Evolutionary conservation across 805 yeast genomes (phyloP).

Genomic region (Metschnikowia matae): DNA sequence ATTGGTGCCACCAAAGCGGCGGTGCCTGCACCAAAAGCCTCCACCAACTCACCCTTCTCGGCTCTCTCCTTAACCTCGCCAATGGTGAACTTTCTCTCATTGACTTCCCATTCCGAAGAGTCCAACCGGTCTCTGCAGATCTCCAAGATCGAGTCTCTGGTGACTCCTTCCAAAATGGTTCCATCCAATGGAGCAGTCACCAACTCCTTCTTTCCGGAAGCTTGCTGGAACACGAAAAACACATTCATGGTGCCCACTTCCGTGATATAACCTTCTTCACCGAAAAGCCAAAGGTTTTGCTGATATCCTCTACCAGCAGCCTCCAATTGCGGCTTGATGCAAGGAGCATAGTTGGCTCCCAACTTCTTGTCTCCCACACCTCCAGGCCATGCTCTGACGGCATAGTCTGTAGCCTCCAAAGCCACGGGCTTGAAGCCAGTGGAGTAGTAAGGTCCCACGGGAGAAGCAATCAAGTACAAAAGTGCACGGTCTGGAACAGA

Average conservation of each 20-base stretch:
- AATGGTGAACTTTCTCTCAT: conserved; percentile 82
- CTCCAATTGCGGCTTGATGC: conserved; percentile 83
- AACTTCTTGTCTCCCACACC: conserved; percentile 95
- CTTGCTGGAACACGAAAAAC: conserved; percentile 77
- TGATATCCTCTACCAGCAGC: conserved; percentile 91
- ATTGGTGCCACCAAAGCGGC: conserved; percentile 97
- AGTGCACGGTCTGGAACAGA: conserved; percentile 76
- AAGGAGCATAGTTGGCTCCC: conserved; percentile 98
- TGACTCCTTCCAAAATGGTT: conserved; percentile 93
- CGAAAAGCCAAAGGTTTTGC: conserved; percentile 95
- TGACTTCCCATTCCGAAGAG: conserved; percentile 72
- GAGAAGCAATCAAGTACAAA: conserved; percentile 83
- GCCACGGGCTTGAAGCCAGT: conserved; percentile 95
- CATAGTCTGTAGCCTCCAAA: conserved; percentile 92
- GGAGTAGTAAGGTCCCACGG: conserved; percentile 87
- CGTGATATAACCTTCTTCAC: conserved; percentile 79
- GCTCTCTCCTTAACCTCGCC: conserved; percentile 76
- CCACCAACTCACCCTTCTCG: conserved; percentile 75
- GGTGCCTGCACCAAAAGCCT: conserved; percentile 96
- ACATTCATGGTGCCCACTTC: conserved; percentile 98
- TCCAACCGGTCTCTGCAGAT: conserved; percentile 75
- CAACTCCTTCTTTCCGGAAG: conserved; percentile 84
- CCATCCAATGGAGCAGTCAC: conserved; percentile 97
- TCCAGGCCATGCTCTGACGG: conserved; percentile 99
- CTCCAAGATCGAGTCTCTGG: conserved; percentile 81